These are phyloP conservation scores for Colletotrichum sp. DNA, from an alignment of 2,329 filamentous ascomycete species.

Conservation along the genomic window DNA sequence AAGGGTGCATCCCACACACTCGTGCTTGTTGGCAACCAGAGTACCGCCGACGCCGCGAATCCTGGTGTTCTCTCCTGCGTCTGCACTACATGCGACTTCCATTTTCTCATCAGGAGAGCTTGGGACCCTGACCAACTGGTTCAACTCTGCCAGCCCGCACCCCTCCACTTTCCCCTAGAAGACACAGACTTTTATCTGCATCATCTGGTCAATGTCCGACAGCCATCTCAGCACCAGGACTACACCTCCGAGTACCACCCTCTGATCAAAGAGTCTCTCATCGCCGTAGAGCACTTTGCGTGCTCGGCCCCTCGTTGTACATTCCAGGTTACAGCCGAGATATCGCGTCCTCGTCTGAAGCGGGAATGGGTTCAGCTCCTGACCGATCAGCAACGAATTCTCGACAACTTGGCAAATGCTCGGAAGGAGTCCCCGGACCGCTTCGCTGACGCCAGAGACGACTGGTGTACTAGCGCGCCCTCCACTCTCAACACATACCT, in stretches of 20 bases:
- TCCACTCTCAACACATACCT: constrained; percentile 56
- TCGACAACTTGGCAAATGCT: constrained; percentile 41
- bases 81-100: constrained; percentile 45
- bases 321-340: constrained; percentile 49
- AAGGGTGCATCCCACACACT: constrained; percentile 32
- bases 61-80: constrained; percentile 38
- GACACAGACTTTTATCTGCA: constrained; percentile 13
- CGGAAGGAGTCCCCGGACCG: constrained; percentile 51
- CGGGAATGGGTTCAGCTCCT: constrained; percentile 47
- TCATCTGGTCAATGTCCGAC: constrained; percentile 8
- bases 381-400: constrained; percentile 49
- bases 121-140: constrained; percentile 34
- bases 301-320: constrained; percentile 49
- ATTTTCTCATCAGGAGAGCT: constrained; percentile 43
- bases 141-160: constrained; percentile 31
- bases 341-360: constrained; percentile 54
- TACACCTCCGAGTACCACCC: background rate
- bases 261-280: constrained; percentile 34
- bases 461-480: constrained; percentile 45
- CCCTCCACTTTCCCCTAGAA: background rate
- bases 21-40: constrained; percentile 41
- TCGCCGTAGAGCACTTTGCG: constrained; percentile 20
- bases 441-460: constrained; percentile 47
- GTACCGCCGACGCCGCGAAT: constrained; percentile 28
- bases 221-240: background rate